These are phyloP conservation scores for Tolypocladium tropicale DNA, from an alignment of 2,329 filamentous ascomycete species.

Conservation along the genomic window DNA sequence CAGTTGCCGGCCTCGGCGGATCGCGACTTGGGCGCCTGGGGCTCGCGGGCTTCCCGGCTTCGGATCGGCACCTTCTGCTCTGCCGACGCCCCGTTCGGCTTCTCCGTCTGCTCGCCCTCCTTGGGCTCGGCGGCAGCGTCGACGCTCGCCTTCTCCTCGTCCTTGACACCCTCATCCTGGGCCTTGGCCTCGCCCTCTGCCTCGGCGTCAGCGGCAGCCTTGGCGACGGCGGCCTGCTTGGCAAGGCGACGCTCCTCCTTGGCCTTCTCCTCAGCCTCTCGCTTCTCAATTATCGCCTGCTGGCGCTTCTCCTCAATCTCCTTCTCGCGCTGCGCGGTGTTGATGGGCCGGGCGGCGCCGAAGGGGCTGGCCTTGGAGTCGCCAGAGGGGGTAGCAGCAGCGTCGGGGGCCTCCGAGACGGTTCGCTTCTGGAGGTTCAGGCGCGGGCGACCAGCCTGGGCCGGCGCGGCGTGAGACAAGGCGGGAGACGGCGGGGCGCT, in stretches of 20 bases:
- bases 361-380: slow-evolving; percentile 88
- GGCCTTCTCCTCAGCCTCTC: slow-evolving; percentile 75
- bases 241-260: slow-evolving; percentile 61
- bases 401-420: slow-evolving; percentile 59
- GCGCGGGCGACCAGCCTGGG: slow-evolving; percentile 58
- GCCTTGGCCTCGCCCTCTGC: slow-evolving; percentile 30
- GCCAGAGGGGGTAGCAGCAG: slow-evolving; percentile 37
- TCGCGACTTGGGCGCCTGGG: slow-evolving; percentile 40
- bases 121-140: slow-evolving; percentile 21
- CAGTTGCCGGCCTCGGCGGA: slow-evolving; percentile 50
- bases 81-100: slow-evolving; percentile 21
- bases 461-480: slow-evolving; percentile 37
- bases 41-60: slow-evolving; percentile 29
- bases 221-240: slow-evolving; percentile 45
- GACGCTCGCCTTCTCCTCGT: slow-evolving; percentile 14
- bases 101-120: slow-evolving; percentile 11
- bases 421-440: slow-evolving; percentile 88
- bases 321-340: slow-evolving; percentile 80
- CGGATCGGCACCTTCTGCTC: slow-evolving; percentile 39
- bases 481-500: slow-evolving; percentile 70
- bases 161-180: slow-evolving; percentile 21
- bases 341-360: slow-evolving; percentile 85
- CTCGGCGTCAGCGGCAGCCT: slow-evolving; percentile 29
- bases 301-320: slow-evolving; percentile 84
- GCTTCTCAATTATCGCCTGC: slow-evolving; percentile 67